phyloP scores from a whole-genome alignment of 2,329 filamentous ascomycete species.

The Penicillium fuscoglaucum region DNA sequence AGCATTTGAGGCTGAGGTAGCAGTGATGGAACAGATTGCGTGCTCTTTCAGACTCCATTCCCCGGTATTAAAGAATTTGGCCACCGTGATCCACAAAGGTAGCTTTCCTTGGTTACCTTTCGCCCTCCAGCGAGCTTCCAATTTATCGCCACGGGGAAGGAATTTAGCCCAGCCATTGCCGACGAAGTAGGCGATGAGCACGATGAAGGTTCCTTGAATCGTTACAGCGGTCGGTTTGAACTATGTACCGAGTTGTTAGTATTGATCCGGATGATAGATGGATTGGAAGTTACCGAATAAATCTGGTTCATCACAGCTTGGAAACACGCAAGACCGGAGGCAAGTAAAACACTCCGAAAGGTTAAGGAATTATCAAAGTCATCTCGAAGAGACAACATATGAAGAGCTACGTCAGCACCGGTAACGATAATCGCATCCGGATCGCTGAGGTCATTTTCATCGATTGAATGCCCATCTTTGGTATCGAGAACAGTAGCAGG shows the following conservation, averaged over 20 bases:
- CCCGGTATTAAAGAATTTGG: constrained; percentile 53
- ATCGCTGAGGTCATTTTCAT: not conserved
- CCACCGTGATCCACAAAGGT: constrained; percentile 44
- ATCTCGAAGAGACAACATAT: constrained; percentile 55
- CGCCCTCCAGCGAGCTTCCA: constrained; percentile 51
- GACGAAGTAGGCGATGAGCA: constrained; percentile 58
- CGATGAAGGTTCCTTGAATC: constrained; percentile 57
- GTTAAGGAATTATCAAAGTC: constrained; percentile 55
- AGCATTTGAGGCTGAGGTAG: constrained; percentile 56
- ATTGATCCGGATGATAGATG: not conserved
- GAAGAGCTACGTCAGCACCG: constrained; percentile 52
- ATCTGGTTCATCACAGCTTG: constrained; percentile 59
- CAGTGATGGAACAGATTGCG: constrained; percentile 55
- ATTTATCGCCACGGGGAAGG: constrained; percentile 55
- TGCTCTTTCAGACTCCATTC: constrained; percentile 60
- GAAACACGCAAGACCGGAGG: constrained; percentile 53
- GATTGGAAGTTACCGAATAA: constrained; percentile 47
- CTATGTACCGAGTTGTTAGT: constrained; percentile 30
- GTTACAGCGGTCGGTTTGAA: constrained; percentile 55
- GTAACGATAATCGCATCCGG: constrained; percentile 52
- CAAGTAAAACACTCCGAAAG: constrained; percentile 55
- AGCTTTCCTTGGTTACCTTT: constrained; percentile 43
- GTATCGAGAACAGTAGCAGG: not conserved
- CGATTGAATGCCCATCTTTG: not conserved
- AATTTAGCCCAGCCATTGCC: constrained; percentile 52